Conservation (phyloP, 371 early-diverging fungal species). For the Syncephalastrum racemosum region DNA sequence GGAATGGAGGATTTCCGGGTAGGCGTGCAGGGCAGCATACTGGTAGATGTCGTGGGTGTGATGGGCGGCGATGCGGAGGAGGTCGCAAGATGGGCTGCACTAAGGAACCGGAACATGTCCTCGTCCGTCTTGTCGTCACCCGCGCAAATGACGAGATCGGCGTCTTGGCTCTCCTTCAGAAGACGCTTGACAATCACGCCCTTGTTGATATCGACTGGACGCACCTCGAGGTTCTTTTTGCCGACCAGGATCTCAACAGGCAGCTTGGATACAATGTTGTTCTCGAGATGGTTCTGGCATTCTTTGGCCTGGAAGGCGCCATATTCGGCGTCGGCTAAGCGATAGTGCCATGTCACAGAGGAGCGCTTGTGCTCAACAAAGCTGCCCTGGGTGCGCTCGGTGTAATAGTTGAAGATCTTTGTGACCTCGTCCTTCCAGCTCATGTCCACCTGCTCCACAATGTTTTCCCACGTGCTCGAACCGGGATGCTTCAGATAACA, state of each 20-base stretch:
- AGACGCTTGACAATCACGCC: constrained; percentile 94
- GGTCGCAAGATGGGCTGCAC: not conserved
- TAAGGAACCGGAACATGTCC: constrained; percentile 80
- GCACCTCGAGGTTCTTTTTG: constrained; percentile 95
- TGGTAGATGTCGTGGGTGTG: constrained; percentile 2
- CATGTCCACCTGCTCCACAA: constrained; percentile 82
- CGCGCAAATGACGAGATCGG: constrained; percentile 91
- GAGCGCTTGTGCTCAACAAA: constrained; percentile 86
- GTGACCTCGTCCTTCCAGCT: constrained; percentile 89
- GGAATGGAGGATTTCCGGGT: not conserved
- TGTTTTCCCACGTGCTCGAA: constrained; percentile 72
- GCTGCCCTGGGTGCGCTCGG: constrained; percentile 86
- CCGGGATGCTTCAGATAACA: constrained; percentile 86
- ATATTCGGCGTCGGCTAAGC: constrained; percentile 66
- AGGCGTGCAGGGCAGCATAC: not conserved
- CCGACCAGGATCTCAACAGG: constrained; percentile 94
- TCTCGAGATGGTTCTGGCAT: constrained; percentile 87
- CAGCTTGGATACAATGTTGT: constrained; percentile 77
- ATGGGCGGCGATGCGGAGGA: not conserved
- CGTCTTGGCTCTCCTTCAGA: constrained; percentile 50
- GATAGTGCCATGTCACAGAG: constrained; percentile 91
- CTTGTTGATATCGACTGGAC: constrained; percentile 80
- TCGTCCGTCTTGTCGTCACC: constrained; percentile 98
- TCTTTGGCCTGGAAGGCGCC: constrained; percentile 84
- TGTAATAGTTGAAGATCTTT: constrained; percentile 89